Evolutionary conservation across 768 basidiomycete species (phyloP).

Genomic region (Xerocomellus intermedius): DNA sequence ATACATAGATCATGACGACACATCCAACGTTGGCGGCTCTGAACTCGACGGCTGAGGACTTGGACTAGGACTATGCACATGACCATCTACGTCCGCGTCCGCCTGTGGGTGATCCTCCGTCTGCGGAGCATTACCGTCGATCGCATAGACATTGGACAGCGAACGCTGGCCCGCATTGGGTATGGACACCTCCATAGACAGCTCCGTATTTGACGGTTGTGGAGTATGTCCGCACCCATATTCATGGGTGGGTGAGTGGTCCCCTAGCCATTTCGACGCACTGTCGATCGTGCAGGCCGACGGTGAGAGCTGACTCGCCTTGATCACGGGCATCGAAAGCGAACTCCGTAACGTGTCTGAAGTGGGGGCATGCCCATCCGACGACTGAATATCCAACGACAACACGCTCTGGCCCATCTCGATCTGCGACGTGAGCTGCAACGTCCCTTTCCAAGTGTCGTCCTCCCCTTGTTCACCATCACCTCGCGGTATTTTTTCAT

Average conservation of each 20-base stretch:
- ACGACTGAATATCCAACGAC: background rate
- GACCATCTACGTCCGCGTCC: background rate
- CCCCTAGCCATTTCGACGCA: background rate
- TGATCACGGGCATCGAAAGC: background rate
- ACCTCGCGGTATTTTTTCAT: constrained; percentile 5
- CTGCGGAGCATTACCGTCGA: background rate
- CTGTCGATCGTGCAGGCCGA: background rate
- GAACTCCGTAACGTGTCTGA: background rate
- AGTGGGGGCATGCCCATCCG: background rate
- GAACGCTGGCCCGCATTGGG: background rate
- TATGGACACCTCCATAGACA: background rate
- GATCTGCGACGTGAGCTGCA: constrained; percentile 20
- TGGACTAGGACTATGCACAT: background rate
- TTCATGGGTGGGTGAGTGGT: background rate
- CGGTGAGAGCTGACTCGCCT: background rate
- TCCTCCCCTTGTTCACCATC: background rate
- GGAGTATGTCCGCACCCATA: no score
- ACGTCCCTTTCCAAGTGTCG: constrained; percentile 2
- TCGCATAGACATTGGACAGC: no score
- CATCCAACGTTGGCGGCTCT: background rate
- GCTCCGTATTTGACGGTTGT: background rate
- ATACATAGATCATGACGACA: background rate
- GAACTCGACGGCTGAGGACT: background rate
- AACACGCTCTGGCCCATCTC: constrained; percentile 8
- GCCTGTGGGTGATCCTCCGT: background rate